Conservation (phyloP, 208 protist species). For the Tritrichomonas musculus region DNA sequence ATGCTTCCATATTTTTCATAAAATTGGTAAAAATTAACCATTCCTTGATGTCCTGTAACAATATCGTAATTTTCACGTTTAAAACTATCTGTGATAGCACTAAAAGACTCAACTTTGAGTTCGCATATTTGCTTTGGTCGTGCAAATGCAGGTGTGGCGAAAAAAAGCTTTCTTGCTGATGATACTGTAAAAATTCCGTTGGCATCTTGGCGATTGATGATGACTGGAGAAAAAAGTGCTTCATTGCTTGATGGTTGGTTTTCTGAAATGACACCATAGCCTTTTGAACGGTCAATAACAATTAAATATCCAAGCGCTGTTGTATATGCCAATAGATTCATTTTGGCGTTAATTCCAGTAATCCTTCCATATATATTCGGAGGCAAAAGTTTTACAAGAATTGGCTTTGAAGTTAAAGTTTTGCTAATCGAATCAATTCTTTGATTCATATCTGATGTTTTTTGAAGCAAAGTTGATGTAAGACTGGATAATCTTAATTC, state of each 20-base stretch:
- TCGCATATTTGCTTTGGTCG: not conserved
- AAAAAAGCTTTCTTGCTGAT: not conserved
- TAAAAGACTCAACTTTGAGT: not conserved
- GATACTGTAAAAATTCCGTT: not conserved
- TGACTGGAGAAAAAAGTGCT: not conserved
- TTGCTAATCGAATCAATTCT: not conserved
- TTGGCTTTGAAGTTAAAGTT: slow-evolving; percentile 1
- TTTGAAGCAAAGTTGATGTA: not conserved
- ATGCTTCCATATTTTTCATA: not conserved
- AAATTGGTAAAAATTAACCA: not conserved
- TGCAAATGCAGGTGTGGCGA: not conserved
- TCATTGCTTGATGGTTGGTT: not conserved
- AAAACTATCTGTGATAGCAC: not conserved
- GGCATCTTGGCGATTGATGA: not conserved
- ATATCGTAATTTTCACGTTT: not conserved
- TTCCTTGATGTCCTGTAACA: not conserved
- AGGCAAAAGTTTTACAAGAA: not conserved
- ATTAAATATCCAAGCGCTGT: not conserved
- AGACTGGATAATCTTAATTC: not conserved
- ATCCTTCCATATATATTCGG: not conserved
- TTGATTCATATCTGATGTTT: not conserved
- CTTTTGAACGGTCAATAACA: not conserved
- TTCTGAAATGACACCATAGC: not conserved
- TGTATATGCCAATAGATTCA: not conserved
- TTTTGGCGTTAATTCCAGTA: not conserved